Evolutionary conservation across 129 eudicot species (phyloP), one percentile per base, ranked within the genome.

Genomic region (Centella asiatica): DNA sequence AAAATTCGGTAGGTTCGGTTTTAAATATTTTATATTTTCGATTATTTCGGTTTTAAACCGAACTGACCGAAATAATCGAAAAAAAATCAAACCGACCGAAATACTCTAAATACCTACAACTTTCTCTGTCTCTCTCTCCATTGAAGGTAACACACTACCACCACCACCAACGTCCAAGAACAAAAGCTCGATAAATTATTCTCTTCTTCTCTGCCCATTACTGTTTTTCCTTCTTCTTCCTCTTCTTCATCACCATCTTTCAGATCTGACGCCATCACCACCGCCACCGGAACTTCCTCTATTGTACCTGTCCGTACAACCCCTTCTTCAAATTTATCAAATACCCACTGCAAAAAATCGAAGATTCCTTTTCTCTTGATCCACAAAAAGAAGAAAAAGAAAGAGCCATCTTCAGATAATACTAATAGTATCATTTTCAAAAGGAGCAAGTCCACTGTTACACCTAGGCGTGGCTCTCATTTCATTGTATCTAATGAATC

Each of bases 141-240:
- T n/a, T n/a, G n/a, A n/a, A n/a, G n/a, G n/a, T 36, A 17, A 23
- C 37, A 15, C 25, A 25, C 53, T 27, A 33, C 8, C 54, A n/a
- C 6, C 25, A 17, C 14, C 55, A n/a, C 22, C 28, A 2, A 13
- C 26, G 32, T 12, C 24, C 6, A 4, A 20, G 23, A 90, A 75
- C 95, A 90, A 69, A 90, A 90, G 65, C 77, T 90, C 12, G 95
- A 94, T 23, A 90, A 90, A 58, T 76, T 90, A 33, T 95, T 90
- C n/a, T 83, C 97, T 18, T 81, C 95, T 29, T 90, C 97, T 34
- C 83, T 79, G 15, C 82, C 94, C 9, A 55, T 79, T 0, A 56
- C 86, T 6, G 63, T 86, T 37, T 78, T 82, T 78, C 88, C 94
- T 1, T 71, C 81, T 25, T 72, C 84, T 1, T 77, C 94, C 44